Percentiles rank a stretch among this genome's conserved stretches.
Evolutionary conservation across 148 eudicot species (phyloP).

Genomic region (Camellia sinensis): DNA sequence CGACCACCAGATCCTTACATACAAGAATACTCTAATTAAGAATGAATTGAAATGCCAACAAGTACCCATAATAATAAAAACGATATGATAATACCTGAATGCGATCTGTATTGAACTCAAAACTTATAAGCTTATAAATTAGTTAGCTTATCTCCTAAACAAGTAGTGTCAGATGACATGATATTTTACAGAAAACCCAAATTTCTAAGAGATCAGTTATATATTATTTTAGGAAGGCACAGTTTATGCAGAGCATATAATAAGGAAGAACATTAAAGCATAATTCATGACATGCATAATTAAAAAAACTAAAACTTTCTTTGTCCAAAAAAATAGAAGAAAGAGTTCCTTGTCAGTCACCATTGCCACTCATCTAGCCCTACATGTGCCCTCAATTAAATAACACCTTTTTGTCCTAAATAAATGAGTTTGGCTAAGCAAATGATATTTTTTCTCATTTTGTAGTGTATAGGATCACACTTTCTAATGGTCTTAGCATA

Average conservation of each 20-base stretch:
- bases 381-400: background rate
- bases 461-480: background rate
- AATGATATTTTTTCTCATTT: too few species aligned
- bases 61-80: too few species aligned
- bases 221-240: too few species aligned
- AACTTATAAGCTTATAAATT: background rate
- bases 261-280: background rate
- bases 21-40: background rate
- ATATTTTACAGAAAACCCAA: background rate
- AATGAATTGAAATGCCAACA: too few species aligned
- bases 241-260: too few species aligned
- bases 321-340: background rate
- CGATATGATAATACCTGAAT: too few species aligned
- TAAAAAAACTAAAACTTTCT: background rate
- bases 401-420: background rate
- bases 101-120: too few species aligned
- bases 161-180: background rate
- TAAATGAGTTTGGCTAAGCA: background rate
- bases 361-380: background rate
- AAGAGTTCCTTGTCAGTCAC: background rate
- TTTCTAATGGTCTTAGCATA: background rate
- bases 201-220: background rate
- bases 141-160: background rate
- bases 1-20: background rate
- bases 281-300: too few species aligned